Evolutionary conservation across 1,284 basidiomycete species (phyloP), one percentile per base, ranked within the genome.

Genomic region (Laetiporus sulphureus): DNA sequence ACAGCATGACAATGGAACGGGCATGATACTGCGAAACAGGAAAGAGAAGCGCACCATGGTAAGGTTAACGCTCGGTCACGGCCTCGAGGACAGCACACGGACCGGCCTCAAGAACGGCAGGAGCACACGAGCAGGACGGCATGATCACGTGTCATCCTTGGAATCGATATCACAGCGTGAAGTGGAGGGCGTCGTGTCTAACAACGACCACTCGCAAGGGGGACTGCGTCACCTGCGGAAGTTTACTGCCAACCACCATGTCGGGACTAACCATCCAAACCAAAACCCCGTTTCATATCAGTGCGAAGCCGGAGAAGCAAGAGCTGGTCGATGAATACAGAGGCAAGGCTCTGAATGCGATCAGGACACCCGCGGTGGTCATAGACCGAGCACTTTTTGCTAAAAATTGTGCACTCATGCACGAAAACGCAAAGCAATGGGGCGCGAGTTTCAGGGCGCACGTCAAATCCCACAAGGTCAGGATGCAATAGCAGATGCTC

Each of bases 401-500:
- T 30, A 61, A 68, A 21, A 93, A 93, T 60, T 91, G 87, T 60
- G 72, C 72, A 19, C 65, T 62, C 41, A 89, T 93, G 79, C 79
- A 83, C 48, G 56, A 67, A 35, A 79, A 75, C 39, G 76, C 82
- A 2, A 67, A 69, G 41, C 65, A 69, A 32, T 80, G 81, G 69
- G 81, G 79, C 5, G 78, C 84, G 21, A 64, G 56, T 11, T 92
- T 93, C 58, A 69, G 91, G 38, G 83, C 81, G 5, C 91, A 93
- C 60, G 69, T 93, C 40, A 93, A 93, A 63, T 89, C 88, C 10
- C 83, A 87, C 66, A 91, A 83, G 69, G 80, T 79, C 48, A 24
- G 52, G 41, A 18, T 18, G 12, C n/a, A 13, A 13, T 13, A 32
- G 20, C 18, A 15, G 16, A 19, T 13, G 8, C 16, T 13, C n/a